Evolutionary conservation across 2,329 filamentous ascomycete species (phyloP).

Genomic region (Phialophora expanda): DNA sequence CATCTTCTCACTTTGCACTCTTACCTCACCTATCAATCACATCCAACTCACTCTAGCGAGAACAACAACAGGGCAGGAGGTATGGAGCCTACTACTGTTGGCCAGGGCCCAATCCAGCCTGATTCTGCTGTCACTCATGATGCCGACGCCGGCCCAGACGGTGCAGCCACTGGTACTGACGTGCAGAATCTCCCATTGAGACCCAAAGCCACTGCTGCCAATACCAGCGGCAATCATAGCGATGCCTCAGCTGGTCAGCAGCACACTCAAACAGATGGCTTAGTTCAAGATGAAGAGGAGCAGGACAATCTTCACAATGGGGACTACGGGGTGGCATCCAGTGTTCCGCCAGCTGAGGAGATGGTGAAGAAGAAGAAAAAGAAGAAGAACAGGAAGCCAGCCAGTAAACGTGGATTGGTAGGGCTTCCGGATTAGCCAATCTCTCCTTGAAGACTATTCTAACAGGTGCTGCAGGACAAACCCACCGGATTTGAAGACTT

Average conservation of each 20-base stretch:
- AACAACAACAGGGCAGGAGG: not conserved
- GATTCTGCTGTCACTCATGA: not conserved
- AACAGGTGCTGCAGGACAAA: constrained; percentile 44
- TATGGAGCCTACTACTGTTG: not conserved
- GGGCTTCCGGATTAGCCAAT: constrained; percentile 28
- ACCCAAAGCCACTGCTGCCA: not conserved
- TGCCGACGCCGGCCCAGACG: not conserved
- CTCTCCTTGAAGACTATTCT: not conserved
- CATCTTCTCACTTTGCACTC: not conserved
- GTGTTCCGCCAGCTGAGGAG: constrained; percentile 24
- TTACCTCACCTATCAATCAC: not conserved
- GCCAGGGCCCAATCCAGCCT: not conserved
- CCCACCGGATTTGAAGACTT: constrained; percentile 78
- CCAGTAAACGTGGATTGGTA: constrained; percentile 48
- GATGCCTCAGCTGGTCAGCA: not conserved
- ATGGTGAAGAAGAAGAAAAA: constrained; percentile 43
- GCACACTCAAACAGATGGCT: not conserved
- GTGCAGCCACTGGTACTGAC: not conserved
- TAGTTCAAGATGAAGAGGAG: constrained; percentile 9
- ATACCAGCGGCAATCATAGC: not conserved
- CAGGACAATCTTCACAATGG: constrained; percentile 14
- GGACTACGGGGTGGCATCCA: constrained; percentile 28
- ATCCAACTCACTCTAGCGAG: too few species aligned
- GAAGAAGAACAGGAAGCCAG: constrained; percentile 46
- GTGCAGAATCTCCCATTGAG: constrained; percentile 5